phyloP scores from a whole-genome alignment of 2,329 filamentous ascomycete species.

The Apiospora kogelbergensis region DNA sequence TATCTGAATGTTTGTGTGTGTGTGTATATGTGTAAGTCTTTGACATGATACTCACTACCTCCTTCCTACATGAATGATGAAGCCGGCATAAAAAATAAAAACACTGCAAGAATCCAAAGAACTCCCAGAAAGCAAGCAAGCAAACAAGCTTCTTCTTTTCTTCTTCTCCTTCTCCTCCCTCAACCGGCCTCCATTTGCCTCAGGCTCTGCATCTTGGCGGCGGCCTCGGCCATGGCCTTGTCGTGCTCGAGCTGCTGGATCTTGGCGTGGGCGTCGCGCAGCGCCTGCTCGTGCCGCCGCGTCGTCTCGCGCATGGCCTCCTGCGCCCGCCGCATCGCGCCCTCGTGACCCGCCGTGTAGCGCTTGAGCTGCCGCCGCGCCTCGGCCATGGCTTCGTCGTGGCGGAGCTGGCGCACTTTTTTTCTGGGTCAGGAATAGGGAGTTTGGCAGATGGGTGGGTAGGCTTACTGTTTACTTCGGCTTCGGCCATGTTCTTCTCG shows the following conservation, averaged over 20 bases:
- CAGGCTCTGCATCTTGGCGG: background rate
- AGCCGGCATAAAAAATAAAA: too few species aligned
- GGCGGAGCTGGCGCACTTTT: constrained; percentile 1
- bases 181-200: background rate
- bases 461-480: background rate
- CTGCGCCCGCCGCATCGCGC: background rate
- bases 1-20: background rate
- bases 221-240: background rate
- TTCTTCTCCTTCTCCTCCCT: too few species aligned
- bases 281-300: background rate
- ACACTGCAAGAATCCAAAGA: too few species aligned
- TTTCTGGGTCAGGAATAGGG: too few species aligned
- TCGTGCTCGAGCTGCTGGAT: background rate
- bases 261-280: background rate
- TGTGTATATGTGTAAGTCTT: background rate
- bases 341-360: background rate
- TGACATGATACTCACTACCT: background rate
- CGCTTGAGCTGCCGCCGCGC: background rate
- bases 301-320: background rate
- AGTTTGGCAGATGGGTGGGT: too few species aligned
- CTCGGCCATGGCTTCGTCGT: constrained; percentile 2
- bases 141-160: background rate
- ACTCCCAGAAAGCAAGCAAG: too few species aligned
- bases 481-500: constrained; percentile 9
- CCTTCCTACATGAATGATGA: background rate